These are phyloP conservation scores for Exidia glandulosa DNA, from an alignment of 768 basidiomycete species.

Conservation along the genomic window DNA sequence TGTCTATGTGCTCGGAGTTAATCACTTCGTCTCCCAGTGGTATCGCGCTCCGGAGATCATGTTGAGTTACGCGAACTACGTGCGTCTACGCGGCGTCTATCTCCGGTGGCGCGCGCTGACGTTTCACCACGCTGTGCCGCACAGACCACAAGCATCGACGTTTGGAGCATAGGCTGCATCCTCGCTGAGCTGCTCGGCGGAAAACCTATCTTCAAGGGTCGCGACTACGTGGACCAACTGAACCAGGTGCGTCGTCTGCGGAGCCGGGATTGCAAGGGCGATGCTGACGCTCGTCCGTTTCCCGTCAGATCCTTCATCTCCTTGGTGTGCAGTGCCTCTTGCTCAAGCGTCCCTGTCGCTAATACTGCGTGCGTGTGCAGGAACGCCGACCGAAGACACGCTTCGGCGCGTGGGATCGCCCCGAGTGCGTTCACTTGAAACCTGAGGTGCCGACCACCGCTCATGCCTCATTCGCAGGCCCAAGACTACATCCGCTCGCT, in stretches of 20 bases:
- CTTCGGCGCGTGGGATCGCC: conserved; percentile 93
- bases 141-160: conserved; percentile 86
- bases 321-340: conserved; percentile 42
- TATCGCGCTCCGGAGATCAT: conserved; percentile 99
- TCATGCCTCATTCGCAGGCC: conserved; percentile 37
- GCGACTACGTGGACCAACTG: conserved; percentile 97
- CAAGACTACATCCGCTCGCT: conserved; percentile 98
- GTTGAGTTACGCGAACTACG: conserved; percentile 93
- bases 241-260: conserved; percentile 54
- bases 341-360: background rate
- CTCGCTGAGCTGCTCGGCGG: conserved; percentile 86
- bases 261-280: background rate
- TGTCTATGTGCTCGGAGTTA: no score
- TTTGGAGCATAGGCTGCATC: conserved; percentile 96
- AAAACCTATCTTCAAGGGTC: conserved; percentile 93
- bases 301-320: conserved; percentile 70
- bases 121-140: background rate
- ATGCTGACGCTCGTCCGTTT: background rate
- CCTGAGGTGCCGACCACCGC: background rate
- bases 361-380: background rate
- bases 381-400: conserved; percentile 89
- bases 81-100: conserved; percentile 27
- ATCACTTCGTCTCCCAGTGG: conserved; percentile 43
- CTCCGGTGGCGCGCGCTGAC: background rate
- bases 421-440: conserved; percentile 41